phyloP scores from a whole-genome alignment of 495 filamentous ascomycete genomes.

The Neurospora sp. region DNA sequence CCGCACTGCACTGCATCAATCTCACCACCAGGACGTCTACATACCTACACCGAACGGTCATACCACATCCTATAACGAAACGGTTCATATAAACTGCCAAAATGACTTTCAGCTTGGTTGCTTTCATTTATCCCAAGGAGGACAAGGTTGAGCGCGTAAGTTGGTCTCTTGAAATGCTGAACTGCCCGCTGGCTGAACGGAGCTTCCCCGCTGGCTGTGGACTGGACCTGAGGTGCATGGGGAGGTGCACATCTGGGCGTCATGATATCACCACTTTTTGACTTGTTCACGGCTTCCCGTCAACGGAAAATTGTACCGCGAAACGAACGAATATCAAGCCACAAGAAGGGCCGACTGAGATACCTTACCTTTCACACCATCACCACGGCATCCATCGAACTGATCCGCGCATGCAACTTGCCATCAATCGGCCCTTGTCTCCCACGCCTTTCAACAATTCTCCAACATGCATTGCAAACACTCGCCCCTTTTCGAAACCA shows the following conservation, averaged over 20 bases:
- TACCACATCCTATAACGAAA: neutral
- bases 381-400: too few relatives aligned
- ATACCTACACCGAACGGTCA: neutral
- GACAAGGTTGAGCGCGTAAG: constrained; percentile 15
- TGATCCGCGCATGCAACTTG: too few relatives aligned
- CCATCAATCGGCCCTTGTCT: neutral
- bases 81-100: neutral
- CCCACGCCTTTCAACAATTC: neutral
- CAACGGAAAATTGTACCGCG: neutral
- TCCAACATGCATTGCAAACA: too few relatives aligned
- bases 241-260: neutral
- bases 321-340: neutral
- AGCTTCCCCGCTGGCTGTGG: neutral
- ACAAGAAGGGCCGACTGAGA: neutral
- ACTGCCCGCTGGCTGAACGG: neutral
- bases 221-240: neutral
- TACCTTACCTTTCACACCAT: neutral
- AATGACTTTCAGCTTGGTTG: constrained; percentile 10
- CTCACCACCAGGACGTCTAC: neutral
- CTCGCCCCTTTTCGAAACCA: neutral
- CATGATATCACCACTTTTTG: neutral
- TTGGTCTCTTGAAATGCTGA: neutral
- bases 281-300: neutral
- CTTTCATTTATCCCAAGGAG: constrained; percentile 16
- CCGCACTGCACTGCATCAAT: neutral